Percentiles rank a stretch among this genome's conserved stretches.
Evolutionary conservation across 192 early-diverging fungal species (phyloP).

Genomic region (Backusella liffmaniae): DNA sequence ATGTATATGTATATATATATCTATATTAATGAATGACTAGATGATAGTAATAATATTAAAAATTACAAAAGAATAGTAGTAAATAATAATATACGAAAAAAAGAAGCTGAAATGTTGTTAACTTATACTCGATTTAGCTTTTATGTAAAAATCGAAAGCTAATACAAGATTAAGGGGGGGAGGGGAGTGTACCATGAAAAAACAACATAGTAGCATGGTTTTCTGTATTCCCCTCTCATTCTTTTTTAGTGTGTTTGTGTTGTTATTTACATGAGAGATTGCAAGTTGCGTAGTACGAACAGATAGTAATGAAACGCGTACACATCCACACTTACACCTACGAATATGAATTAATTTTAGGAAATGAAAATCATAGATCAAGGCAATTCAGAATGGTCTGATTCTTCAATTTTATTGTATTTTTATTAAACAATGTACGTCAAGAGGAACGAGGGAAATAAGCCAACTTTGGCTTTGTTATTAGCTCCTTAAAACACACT

Average conservation of each 20-base stretch:
- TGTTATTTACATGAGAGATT: background rate
- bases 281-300: background rate
- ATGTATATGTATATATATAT: background rate
- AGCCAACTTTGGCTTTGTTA: background rate
- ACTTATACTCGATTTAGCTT: background rate
- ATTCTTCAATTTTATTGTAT: background rate
- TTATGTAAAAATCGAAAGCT: background rate
- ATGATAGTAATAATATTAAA: background rate
- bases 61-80: background rate
- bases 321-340: background rate
- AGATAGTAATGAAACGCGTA: background rate
- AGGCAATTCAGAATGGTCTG: background rate
- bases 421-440: background rate
- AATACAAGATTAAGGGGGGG: background rate
- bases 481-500: background rate
- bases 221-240: background rate
- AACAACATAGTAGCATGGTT: background rate
- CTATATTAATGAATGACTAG: background rate
- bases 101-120: background rate
- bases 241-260: background rate
- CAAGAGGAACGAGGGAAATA: background rate
- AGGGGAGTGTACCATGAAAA: background rate
- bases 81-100: background rate
- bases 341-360: background rate
- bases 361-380: background rate